These are phyloP conservation scores for Pichia manshurica DNA, from an alignment of 805 yeast genomes.

Conservation along the genomic window DNA sequence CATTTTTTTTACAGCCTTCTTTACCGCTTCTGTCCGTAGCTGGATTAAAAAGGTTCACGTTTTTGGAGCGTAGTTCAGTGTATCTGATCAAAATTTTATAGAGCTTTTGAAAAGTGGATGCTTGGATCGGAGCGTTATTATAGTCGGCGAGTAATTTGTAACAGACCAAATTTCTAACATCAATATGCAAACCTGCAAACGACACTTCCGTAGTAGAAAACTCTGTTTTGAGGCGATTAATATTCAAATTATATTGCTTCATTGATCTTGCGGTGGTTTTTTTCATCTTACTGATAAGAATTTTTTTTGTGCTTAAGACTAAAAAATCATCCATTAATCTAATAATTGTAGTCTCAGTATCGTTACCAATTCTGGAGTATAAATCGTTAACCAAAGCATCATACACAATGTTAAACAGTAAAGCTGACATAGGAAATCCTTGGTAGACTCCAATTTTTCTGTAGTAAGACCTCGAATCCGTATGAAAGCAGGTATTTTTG, in stretches of 20 bases:
- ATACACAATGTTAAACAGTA: conserved; percentile 68
- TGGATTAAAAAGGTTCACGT: conserved; percentile 6
- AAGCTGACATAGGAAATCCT: conserved; percentile 72
- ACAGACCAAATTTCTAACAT: conserved; percentile 30
- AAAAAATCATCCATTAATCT: conserved; percentile 84
- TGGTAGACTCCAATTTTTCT: conserved; percentile 74
- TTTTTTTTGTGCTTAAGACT: conserved; percentile 46
- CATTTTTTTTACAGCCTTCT: conserved; percentile 14
- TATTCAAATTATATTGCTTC: conserved; percentile 36
- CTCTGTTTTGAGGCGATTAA: conserved; percentile 37
- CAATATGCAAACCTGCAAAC: conserved; percentile 40
- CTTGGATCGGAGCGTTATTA: conserved; percentile 11
- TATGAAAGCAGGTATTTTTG: conserved; percentile 39
- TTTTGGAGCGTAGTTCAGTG: conserved; percentile 6
- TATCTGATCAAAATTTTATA: conserved; percentile 15
- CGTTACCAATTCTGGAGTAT: background rate
- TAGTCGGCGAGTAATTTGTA: conserved; percentile 26
- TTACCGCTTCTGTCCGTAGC: conserved; percentile 22
- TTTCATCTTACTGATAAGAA: conserved; percentile 29
- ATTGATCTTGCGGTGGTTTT: conserved; percentile 33
- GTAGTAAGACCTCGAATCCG: conserved; percentile 31
- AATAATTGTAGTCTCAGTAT: conserved; percentile 30
- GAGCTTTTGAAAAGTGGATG: conserved; percentile 17
- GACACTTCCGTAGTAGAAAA: conserved; percentile 21
- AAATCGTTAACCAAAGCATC: conserved; percentile 48